Evolutionary conservation across 2,329 filamentous ascomycete genomes (phyloP).

Genomic region (Aspergillus amoenus): DNA sequence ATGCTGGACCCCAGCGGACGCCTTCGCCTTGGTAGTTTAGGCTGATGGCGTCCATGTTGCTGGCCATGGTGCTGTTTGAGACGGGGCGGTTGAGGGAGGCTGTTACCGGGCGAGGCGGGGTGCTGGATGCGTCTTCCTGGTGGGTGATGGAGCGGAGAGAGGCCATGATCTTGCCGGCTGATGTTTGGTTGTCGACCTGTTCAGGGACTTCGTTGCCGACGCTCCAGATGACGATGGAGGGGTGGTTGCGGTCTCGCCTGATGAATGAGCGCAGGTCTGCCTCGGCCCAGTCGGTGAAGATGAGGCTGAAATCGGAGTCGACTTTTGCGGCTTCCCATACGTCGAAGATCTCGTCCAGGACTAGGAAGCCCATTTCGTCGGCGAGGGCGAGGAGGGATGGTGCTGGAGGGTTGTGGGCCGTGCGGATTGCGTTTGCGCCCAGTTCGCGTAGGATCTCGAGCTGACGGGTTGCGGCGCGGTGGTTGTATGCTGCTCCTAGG

Average conservation of each 20-base stretch:
- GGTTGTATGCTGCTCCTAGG: neutral
- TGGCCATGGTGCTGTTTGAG: neutral
- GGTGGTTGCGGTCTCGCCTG: constrained; percentile 4
- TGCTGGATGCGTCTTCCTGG: neutral
- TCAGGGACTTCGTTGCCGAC: constrained; percentile 6
- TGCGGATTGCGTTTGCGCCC: constrained; percentile 5
- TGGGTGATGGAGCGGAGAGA: neutral
- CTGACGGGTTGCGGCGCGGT: neutral
- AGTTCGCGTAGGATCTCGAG: neutral
- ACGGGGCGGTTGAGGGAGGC: neutral
- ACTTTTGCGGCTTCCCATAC: neutral
- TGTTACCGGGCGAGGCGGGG: neutral
- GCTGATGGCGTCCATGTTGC: neutral
- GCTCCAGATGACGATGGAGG: constrained; percentile 7
- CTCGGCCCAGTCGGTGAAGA: constrained; percentile 9
- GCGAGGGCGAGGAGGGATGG: constrained; percentile 3
- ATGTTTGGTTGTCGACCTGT: neutral
- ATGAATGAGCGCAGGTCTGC: constrained; percentile 7
- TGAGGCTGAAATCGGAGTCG: neutral
- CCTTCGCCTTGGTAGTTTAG: constrained; percentile 13
- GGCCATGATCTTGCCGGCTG: neutral
- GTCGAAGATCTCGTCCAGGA: constrained; percentile 8
- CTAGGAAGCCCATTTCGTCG: constrained; percentile 6
- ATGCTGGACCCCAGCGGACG: neutral
- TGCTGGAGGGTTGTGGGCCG: constrained; percentile 5